Evolutionary conservation across 306 rosid genomes (phyloP), one percentile per base, ranked within the genome.

Genomic region (Castanopsis chinensis): DNA sequence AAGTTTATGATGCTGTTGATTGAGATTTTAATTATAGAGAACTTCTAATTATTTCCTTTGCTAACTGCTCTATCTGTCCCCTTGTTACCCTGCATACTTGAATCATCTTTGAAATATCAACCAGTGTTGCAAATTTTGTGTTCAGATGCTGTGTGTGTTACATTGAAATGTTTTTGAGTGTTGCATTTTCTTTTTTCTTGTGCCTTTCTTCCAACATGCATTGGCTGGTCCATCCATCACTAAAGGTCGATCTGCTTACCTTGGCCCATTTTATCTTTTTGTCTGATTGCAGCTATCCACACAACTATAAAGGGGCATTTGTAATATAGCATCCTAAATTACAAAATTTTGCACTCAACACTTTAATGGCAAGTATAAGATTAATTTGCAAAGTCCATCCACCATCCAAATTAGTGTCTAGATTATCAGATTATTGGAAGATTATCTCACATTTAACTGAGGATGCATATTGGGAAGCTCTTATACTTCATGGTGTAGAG

Each of bases 1-100:
- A 91, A 91, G 99, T 90, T 72, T 56, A 28, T 80, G 59, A 32
- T 78, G 28, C 61, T 52, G 3, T 20, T 55, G 45, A 25, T n/a
- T 69, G 63, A 35, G 17, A 49, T 49, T 49, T 15, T 52, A 60
- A 70, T 17, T 64, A 12, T 69, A 5, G 30, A 18, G 28, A 8
- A 76, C 75, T 74, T 21, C 21, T 69, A 72, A 73, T 72, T 51
- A 33, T 35, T 69, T 80, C 7, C 7, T 37, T 15, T 70, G 61
- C 25, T 68, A 56, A 69, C 76, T 43, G 41, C 77, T 68, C 33
- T 76, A 73, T 79, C 33, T 41, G 60, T 74, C 45, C 59, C 51
- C 70, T 67, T 70, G 8, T 30, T 8, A 55, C 76, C 73, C 60
- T 52, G 65, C 72, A 51, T 77, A 45, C 18, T 8, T 37, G 5